A percentile compares a stretch with the other conserved stretches of the same genome.
phyloP scores from a whole-genome alignment of 129 eudicot genomes.

The Pulicaria dysenterica region DNA sequence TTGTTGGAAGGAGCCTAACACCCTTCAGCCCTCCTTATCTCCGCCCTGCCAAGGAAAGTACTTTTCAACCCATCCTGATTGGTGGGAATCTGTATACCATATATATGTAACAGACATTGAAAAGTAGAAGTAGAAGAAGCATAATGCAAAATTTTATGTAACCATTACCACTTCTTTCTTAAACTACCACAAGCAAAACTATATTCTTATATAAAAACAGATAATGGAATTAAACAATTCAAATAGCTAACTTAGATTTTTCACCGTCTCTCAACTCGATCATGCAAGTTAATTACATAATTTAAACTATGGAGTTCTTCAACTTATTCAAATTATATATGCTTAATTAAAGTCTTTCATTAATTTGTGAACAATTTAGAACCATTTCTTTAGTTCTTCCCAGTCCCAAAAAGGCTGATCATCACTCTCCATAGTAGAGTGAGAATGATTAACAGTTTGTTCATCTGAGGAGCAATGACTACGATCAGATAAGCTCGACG shows the following conservation, averaged over 20 bases:
- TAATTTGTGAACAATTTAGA: not conserved
- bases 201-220: not conserved
- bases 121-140: too few relatives aligned
- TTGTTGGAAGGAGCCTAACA: too few relatives aligned
- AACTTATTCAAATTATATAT: not conserved
- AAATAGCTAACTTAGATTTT: not conserved
- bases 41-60: too few relatives aligned
- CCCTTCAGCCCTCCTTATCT: too few relatives aligned
- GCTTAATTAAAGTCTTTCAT: not conserved
- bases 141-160: too few relatives aligned
- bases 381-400: slow-evolving; percentile 34
- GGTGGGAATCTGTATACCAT: too few relatives aligned
- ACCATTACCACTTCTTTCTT: not conserved
- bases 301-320: not conserved
- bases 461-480: slow-evolving; percentile 34
- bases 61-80: too few relatives aligned
- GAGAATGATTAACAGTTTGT: slow-evolving; percentile 18
- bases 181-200: not conserved
- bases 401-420: slow-evolving; percentile 41
- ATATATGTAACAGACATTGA: too few relatives aligned
- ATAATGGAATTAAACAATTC: not conserved
- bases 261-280: not conserved
- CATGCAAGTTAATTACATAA: not conserved
- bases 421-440: slow-evolving; percentile 22
- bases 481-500: slow-evolving; percentile 17